phyloP scores from a whole-genome alignment of 1,284 basidiomycete species.

The Heterobasidion irregulare region DNA sequence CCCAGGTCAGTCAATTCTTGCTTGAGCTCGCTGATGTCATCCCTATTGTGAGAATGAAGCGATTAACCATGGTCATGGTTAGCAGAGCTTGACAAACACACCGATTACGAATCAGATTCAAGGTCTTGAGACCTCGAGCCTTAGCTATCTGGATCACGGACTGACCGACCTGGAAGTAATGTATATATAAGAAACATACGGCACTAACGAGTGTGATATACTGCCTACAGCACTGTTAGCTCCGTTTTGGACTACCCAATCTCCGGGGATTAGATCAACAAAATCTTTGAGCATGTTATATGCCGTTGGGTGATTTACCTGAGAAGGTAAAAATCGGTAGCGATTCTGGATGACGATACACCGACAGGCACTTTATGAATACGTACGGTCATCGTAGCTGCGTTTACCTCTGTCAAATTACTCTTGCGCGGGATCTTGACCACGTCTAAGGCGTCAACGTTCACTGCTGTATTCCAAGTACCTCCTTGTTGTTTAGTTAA shows the following conservation, averaged over 20 bases:
- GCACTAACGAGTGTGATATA: neutral
- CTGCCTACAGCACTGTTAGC: slow-evolving; percentile 71
- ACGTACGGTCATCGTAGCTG: slow-evolving; percentile 65
- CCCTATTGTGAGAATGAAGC: slow-evolving; percentile 24
- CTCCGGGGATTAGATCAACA: slow-evolving; percentile 49
- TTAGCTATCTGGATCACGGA: slow-evolving; percentile 75
- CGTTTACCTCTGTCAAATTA: slow-evolving; percentile 50
- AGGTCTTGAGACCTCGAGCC: slow-evolving; percentile 56
- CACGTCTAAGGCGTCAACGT: slow-evolving; percentile 47
- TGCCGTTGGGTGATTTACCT: slow-evolving; percentile 82
- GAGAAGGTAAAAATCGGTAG: neutral
- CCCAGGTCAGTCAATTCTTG: slow-evolving; percentile 49
- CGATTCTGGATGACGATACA: neutral
- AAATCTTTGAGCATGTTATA: slow-evolving; percentile 75
- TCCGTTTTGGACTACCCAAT: slow-evolving; percentile 80
- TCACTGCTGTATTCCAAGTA: slow-evolving; percentile 67
- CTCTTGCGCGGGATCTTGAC: slow-evolving; percentile 44
- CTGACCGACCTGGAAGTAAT: slow-evolving; percentile 53
- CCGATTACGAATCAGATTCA: slow-evolving; percentile 76
- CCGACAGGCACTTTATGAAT: neutral
- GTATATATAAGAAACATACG: neutral
- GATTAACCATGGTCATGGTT: neutral
- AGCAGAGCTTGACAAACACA: slow-evolving; percentile 16
- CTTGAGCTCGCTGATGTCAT: slow-evolving; percentile 43
- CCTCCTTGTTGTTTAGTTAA: slow-evolving; percentile 63